Base-by-base conservation (phyloP, 192 early-diverging fungal species). In the Umbelopsis sp. region DNA sequence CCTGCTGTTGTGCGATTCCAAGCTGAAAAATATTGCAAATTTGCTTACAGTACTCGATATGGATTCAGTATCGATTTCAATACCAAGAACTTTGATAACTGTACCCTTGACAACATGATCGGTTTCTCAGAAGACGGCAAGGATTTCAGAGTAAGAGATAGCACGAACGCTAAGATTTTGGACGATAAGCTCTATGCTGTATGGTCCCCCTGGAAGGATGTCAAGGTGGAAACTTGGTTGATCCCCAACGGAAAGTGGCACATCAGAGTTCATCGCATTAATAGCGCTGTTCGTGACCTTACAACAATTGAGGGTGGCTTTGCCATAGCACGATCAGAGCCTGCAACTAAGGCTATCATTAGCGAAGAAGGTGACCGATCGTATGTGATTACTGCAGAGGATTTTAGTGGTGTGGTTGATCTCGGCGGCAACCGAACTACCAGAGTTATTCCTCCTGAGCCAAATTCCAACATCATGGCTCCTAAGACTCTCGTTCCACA, bases 71-170 rank as follows among this genome's bases (percentile, higher is more conserved):
- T 71, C 8, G 70, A 71, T 62, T 25, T 24, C 38, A 62, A 59
- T 34, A 9, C 34, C 1, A 26, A 62, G 9, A 10, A 24, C 32
- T 71, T 71, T 62, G 38, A 52, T 2, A n/a, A 25, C 11, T 24
- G 70, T 38, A 0, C n/a, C 53, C 26, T 71, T 34, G 70, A 71
- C 50, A 71, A 17, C 38, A 71, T 71, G 70, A 71, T 71, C 24
- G 70, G 53, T 9, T 62, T 71, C 22, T 62, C 70, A 20, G 70
- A 71, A 21, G 70, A 71, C n/a, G 70, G 70, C 2, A 26, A 29
- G 0, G 22, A 62, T 12, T 71, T 45, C 41, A 36, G 34, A 16
- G 36, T 71, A 16, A 12, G 70, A n/a, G 32, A 41, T n/a, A 36
- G 16, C 9, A 52, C 68, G 5, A 0, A 20, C 3, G 68, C 68